Evolutionary conservation across 169 alveolate genomes (phyloP).

Genomic region (Plasmodium gonderi): DNA sequence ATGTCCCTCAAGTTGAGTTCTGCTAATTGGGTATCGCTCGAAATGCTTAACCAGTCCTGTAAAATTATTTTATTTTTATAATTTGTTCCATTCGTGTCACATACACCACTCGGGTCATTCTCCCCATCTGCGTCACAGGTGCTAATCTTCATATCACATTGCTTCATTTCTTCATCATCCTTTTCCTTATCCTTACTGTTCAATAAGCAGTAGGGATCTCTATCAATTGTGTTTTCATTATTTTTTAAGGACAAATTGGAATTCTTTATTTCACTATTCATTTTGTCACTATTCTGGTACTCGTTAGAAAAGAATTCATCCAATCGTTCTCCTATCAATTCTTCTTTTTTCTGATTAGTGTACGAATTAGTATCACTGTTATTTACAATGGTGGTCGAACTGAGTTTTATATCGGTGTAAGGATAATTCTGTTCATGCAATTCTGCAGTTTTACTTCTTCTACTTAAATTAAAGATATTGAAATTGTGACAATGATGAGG

Average conservation of each 20-base stretch:
- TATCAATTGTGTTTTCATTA: not conserved
- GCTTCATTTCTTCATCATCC: not conserved
- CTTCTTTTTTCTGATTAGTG: slow-evolving; percentile 5
- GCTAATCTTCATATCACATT: not conserved
- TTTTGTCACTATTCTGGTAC: not conserved
- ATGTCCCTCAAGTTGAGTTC: not conserved
- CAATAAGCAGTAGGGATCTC: too few relatives aligned
- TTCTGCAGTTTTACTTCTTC: not conserved
- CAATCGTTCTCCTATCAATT: not conserved
- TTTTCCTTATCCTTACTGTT: not conserved
- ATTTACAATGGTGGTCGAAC: slow-evolving; percentile 21
- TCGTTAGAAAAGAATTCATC: not conserved
- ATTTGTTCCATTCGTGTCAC: not conserved
- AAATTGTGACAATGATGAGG: not conserved
- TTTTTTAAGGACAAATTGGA: not conserved
- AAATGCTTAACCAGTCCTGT: not conserved
- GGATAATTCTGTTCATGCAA: not conserved
- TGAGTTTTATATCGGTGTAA: not conserved
- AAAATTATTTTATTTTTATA: not conserved
- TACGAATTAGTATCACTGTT: slow-evolving; percentile 18
- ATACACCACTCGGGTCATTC: not conserved
- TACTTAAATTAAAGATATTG: not conserved
- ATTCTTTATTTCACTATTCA: not conserved
- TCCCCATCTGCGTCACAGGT: not conserved
- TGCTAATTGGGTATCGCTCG: not conserved